Evolutionary conservation across 2,329 filamentous ascomycete genomes (phyloP), one percentile per base, ranked within the genome.

Genomic region (Xenosphaeropsis pyriputrescens): DNA sequence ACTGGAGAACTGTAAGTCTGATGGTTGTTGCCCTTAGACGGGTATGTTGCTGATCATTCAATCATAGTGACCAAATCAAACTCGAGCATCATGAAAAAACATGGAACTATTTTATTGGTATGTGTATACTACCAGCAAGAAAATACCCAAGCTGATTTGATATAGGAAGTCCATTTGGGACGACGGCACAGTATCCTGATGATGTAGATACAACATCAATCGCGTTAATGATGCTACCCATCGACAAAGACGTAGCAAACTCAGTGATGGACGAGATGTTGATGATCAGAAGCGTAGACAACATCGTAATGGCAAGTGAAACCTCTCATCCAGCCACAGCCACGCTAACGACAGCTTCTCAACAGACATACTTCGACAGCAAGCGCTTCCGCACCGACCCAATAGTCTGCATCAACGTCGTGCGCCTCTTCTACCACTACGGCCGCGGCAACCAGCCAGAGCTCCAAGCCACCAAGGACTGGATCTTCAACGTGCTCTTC

Each of bases 341-440:
- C n/a, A n/a, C n/a, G 17, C 16, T 19, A 17, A 29, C 30, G 2
- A 39, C 29, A 18, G 45, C 47, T 16, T 43, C 45, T 41, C 12
- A 26, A 26, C 42, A 47, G 34, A 45, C 43, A 13, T 49, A 49
- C 39, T 48, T 49, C 18, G n/a, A 22, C 26, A 29, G 16, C 13
- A 39, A 43, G 4, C 34, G 46, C 16, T 45, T 47, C 2, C 38
- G 49, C 6, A 45, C 36, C 12, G 39, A 29, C 6, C 47, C 45
- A 9, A 44, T 48, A 13, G 45, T 47, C 11, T 48, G 47, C 33
- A 45, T 45, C 36, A 51, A 51, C 30, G 46, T 51, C 19, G 39
- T 50, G 2, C 35, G 46, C 11, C 31, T 46, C 6, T 50, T 46
- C 29, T 38, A 49, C 31, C 43, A 39, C 33, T 48, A 47, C 26